Percentiles rank a stretch among this genome's conserved stretches.
These are phyloP conservation scores for Botrytis paeoniae DNA, from an alignment of 2,329 filamentous ascomycete species.

Conservation along the genomic window DNA sequence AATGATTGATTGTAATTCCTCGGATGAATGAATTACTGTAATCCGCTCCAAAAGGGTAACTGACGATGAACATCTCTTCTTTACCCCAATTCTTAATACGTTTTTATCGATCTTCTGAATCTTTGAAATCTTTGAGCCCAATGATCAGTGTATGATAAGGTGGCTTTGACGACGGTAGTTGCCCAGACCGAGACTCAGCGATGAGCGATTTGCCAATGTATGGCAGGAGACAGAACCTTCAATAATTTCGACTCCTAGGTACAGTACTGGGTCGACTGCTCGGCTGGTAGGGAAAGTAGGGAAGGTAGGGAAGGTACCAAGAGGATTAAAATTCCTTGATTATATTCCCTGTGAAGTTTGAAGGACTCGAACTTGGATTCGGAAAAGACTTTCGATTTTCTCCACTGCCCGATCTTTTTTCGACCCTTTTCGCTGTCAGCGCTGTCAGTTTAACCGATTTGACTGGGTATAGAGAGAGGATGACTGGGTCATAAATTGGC, in stretches of 20 bases:
- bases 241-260: not conserved
- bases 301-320: not conserved
- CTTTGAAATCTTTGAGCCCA: not conserved
- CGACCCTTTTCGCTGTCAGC: conserved; percentile 6
- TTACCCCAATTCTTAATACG: not conserved
- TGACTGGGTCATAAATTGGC: conserved; percentile 1
- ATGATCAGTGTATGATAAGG: not conserved
- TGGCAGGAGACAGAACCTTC: not conserved
- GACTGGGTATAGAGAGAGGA: not conserved
- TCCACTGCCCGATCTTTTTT: conserved; percentile 8
- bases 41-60: conserved; percentile 2
- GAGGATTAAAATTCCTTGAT: not conserved
- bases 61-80: conserved; percentile 5
- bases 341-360: not conserved
- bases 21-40: not conserved
- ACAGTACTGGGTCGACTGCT: not conserved
- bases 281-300: not conserved
- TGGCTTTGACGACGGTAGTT: not conserved
- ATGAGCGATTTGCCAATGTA: not conserved
- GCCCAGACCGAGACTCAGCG: not conserved
- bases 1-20: not conserved
- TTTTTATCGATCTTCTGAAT: not conserved
- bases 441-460: conserved; percentile 12
- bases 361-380: not conserved
- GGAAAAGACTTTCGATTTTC: conserved; percentile 1